Evolutionary conservation across 2,329 filamentous ascomycete species (phyloP).

Genomic region (Colletotrichum horii): DNA sequence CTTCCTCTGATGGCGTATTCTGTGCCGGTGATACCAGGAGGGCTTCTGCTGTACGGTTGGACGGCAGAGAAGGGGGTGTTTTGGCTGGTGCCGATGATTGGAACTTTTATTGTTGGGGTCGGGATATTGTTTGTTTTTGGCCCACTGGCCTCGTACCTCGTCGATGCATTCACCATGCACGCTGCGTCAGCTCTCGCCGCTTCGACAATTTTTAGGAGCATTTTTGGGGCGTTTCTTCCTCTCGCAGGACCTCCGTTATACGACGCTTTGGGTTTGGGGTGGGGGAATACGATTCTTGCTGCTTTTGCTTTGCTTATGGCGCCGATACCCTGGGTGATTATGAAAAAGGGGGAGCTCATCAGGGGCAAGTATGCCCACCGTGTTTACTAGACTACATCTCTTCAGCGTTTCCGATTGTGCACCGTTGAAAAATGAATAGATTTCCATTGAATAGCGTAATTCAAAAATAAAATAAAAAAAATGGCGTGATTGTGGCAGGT

Average conservation of each 20-base stretch:
- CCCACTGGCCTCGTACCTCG: constrained; percentile 48
- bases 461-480: not conserved
- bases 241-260: constrained; percentile 57
- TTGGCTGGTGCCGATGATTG: constrained; percentile 63
- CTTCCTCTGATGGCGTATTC: constrained; percentile 25
- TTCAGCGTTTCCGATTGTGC: not conserved
- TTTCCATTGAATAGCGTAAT: not conserved
- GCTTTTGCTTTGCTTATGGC: constrained; percentile 47
- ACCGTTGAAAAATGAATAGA: not conserved
- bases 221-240: constrained; percentile 58
- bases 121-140: constrained; percentile 26
- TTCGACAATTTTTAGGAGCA: constrained; percentile 58
- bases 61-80: constrained; percentile 54
- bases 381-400: not conserved
- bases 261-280: constrained; percentile 53
- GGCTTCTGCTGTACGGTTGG: constrained; percentile 31
- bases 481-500: not conserved
- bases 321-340: constrained; percentile 50
- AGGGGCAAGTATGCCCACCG: not conserved
- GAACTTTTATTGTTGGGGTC: constrained; percentile 52
- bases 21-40: constrained; percentile 29
- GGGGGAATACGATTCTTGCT: constrained; percentile 49
- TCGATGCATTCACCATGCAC: constrained; percentile 59
- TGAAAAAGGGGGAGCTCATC: constrained; percentile 46
- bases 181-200: constrained; percentile 70